Evolutionary conservation across 106 monocot genomes (phyloP).

Genomic region (Gastrodia elata): DNA sequence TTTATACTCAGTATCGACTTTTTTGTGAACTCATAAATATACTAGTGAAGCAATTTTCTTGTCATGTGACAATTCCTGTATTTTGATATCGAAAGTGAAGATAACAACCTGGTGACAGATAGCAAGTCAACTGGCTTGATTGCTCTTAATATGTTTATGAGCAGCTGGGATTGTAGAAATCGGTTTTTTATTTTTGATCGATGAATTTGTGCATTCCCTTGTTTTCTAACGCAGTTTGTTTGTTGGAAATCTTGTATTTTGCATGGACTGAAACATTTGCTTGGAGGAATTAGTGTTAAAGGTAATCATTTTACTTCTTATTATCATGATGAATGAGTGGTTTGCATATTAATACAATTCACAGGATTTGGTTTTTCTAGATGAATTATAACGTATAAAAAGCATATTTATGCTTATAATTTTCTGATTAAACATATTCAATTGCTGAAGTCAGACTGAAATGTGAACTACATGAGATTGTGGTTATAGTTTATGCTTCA

Average conservation of each 20-base stretch:
- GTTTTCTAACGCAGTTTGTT: not conserved
- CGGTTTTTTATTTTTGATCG: not conserved
- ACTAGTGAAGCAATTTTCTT: too few species aligned
- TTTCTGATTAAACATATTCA: not conserved
- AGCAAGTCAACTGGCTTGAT: too few species aligned
- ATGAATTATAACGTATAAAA: not conserved
- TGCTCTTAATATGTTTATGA: too few species aligned
- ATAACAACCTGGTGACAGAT: too few species aligned
- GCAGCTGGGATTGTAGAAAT: too few species aligned
- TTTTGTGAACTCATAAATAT: not conserved
- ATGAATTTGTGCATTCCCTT: not conserved
- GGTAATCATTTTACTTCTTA: not conserved
- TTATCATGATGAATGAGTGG: not conserved
- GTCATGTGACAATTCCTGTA: too few species aligned
- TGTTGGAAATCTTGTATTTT: not conserved
- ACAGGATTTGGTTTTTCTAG: not conserved
- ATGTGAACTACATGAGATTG: not conserved
- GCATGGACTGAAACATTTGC: not conserved
- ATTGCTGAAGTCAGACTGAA: not conserved
- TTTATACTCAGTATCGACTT: not conserved
- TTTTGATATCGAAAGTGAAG: too few species aligned
- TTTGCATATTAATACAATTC: not conserved
- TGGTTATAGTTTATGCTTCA: not conserved
- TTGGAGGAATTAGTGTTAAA: not conserved
- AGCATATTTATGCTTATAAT: not conserved